A percentile compares a stretch with the other conserved stretches of the same genome.
Conservation (phyloP, 2,329 filamentous ascomycete genomes). For the Aspergillus sp. region DNA sequence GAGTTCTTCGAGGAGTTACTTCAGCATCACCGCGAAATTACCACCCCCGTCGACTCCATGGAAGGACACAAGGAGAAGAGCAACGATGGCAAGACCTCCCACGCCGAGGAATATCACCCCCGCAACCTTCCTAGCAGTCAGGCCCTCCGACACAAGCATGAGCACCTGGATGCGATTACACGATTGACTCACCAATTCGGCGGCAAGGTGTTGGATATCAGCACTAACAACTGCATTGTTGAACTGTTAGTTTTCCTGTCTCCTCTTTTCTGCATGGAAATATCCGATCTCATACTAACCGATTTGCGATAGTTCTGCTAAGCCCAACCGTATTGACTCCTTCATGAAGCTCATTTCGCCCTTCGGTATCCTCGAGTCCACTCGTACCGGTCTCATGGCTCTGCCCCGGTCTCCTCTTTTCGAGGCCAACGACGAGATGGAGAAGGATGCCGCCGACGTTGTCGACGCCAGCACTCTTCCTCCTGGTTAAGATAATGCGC, state of each 20-base stretch:
- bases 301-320: conserved; percentile 67
- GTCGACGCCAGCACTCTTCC: conserved; percentile 93
- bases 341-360: conserved; percentile 94
- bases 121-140: conserved; percentile 81
- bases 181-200: conserved; percentile 97
- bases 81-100: conserved; percentile 13
- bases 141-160: conserved; percentile 92
- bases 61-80: conserved; percentile 30
- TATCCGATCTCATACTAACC: background rate
- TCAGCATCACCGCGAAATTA: conserved; percentile 92
- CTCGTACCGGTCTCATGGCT: conserved; percentile 94
- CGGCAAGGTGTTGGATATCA: conserved; percentile 96
- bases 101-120: conserved; percentile 74
- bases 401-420: conserved; percentile 88
- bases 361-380: conserved; percentile 95
- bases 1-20: conserved; percentile 98
- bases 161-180: conserved; percentile 94
- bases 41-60: conserved; percentile 47
- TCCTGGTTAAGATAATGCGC: conserved; percentile 65
- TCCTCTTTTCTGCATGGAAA: background rate
- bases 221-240: conserved; percentile 97
- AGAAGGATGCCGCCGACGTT: conserved; percentile 90
- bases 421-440: conserved; percentile 67
- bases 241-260: conserved; percentile 71
- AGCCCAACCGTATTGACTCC: conserved; percentile 89